These are phyloP conservation scores for Pyrus pyrifolia DNA, from an alignment of 306 rosid species.

Conservation along the genomic window DNA sequence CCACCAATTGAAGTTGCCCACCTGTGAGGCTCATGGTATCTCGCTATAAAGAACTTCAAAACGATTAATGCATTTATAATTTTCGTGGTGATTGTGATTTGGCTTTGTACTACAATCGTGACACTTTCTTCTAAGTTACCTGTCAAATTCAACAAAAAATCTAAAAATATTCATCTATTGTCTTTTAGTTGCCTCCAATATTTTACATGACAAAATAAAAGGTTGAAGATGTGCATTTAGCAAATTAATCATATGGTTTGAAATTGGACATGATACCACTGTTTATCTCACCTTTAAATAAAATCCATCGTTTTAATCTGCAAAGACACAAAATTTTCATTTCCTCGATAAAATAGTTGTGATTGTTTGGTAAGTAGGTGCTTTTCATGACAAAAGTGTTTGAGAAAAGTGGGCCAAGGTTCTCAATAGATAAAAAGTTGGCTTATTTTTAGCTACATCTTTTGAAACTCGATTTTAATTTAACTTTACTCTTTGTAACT, in stretches of 20 bases:
- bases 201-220: neutral
- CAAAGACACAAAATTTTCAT: neutral
- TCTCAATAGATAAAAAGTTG: neutral
- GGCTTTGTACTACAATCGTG: no score
- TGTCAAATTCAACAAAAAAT: no score
- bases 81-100: no score
- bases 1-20: no score
- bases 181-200: neutral
- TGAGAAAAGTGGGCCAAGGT: neutral
- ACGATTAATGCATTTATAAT: no score
- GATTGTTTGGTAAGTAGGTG: neutral
- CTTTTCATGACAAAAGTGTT: neutral
- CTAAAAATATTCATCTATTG: no score
- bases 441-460: no score
- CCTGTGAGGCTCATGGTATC: no score
- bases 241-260: neutral
- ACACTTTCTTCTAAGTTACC: no score
- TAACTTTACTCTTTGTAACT: rapidly evolving
- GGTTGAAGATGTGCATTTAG: neutral
- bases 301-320: neutral
- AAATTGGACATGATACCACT: neutral
- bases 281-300: neutral
- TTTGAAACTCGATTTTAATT: rapidly evolving
- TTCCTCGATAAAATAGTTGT: neutral
- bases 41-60: no score